Conservation (phyloP, 108 stramenopile species). For the Nitzschia putrida region DNA sequence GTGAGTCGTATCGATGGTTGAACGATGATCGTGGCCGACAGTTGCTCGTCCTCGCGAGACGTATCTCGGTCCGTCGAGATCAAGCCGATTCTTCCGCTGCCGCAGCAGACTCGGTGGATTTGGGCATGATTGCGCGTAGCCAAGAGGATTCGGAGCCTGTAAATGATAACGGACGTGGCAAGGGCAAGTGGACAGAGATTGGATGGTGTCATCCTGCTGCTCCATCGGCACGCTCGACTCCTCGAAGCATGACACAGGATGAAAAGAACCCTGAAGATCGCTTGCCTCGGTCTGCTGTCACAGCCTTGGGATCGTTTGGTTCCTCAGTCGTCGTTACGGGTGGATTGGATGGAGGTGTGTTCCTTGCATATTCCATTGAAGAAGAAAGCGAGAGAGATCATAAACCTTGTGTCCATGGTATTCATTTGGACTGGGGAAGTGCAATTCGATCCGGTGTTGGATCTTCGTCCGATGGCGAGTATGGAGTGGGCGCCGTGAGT, state of each 20-base stretch:
- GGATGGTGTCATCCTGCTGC: slow-evolving; percentile 74
- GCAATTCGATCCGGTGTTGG: slow-evolving; percentile 49
- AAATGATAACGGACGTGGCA: neutral
- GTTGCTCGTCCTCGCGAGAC: slow-evolving; percentile 70
- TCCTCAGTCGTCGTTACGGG: slow-evolving; percentile 73
- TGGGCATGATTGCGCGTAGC: slow-evolving; percentile 43
- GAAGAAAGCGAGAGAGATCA: slow-evolving; percentile 18
- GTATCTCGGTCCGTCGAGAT: slow-evolving; percentile 74
- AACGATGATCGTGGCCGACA: slow-evolving; percentile 69
- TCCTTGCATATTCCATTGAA: slow-evolving; percentile 68
- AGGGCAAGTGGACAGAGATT: slow-evolving; percentile 52
- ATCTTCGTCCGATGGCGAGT: slow-evolving; percentile 55
- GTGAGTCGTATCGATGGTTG: slow-evolving; percentile 74
- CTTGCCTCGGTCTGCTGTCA: slow-evolving; percentile 70
- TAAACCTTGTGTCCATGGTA: slow-evolving; percentile 49
- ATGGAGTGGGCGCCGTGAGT: slow-evolving; percentile 77
- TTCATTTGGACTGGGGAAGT: slow-evolving; percentile 82
- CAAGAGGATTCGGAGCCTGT: slow-evolving; percentile 9
- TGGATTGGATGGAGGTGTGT: slow-evolving; percentile 83
- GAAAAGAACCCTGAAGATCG: slow-evolving; percentile 15
- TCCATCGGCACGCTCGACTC: slow-evolving; percentile 16
- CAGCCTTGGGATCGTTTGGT: slow-evolving; percentile 78
- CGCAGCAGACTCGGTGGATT: slow-evolving; percentile 44
- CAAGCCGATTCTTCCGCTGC: slow-evolving; percentile 45
- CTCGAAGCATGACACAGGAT: neutral